A percentile compares a stretch with the other conserved stretches of the same genome.
Conservation (phyloP, 2,329 filamentous ascomycete species). For the Arthrocladium fulminans region DNA sequence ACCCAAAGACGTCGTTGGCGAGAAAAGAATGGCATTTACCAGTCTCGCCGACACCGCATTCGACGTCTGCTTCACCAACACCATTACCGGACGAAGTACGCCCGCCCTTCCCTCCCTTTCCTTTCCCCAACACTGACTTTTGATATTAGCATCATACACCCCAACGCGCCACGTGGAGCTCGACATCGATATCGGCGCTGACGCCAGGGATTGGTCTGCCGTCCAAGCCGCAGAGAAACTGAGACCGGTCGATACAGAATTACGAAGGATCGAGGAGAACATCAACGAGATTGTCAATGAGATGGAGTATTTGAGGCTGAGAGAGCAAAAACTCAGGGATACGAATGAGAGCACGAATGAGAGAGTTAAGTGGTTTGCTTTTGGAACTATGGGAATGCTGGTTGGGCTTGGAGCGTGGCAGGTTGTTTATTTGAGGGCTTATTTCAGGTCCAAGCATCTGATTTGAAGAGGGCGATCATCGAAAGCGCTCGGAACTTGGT, state of each 20-base stretch:
- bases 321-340: conserved; percentile 93
- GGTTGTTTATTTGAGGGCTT: conserved; percentile 92
- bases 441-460: conserved; percentile 77
- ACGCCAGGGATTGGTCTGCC: conserved; percentile 95
- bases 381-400: conserved; percentile 85
- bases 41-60: conserved; percentile 86
- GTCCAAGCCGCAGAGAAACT: conserved; percentile 96
- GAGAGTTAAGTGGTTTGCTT: conserved; percentile 96
- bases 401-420: conserved; percentile 89
- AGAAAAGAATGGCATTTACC: conserved; percentile 88
- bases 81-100: conserved; percentile 58
- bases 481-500: no score
- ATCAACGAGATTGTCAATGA: conserved; percentile 79
- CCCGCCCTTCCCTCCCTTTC: conserved; percentile 18
- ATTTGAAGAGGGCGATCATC: no score
- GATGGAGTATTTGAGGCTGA: conserved; percentile 86
- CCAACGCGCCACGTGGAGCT: conserved; percentile 67
- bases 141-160: conserved; percentile 24
- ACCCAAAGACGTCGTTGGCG: conserved; percentile 83
- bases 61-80: conserved; percentile 93
- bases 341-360: conserved; percentile 99
- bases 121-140: conserved; percentile 7
- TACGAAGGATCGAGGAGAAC: conserved; percentile 85
- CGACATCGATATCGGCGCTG: conserved; percentile 91
- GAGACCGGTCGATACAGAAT: conserved; percentile 90